Conservation (phyloP, 257 asterid genomes). For the Solanum chmielewskii region DNA sequence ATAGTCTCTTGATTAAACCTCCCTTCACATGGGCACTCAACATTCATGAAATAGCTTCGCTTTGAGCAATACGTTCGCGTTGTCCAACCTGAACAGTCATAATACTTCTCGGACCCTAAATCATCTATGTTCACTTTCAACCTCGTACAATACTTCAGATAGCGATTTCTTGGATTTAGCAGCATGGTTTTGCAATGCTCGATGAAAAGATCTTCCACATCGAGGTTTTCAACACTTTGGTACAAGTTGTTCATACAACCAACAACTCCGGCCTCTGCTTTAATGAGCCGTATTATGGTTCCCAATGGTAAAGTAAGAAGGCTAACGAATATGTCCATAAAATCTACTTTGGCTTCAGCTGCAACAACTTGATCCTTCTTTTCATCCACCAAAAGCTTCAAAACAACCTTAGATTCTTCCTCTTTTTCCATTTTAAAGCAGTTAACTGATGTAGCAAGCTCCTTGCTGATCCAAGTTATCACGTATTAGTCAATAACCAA, state of each 20-base stretch:
- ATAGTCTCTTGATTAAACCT: neutral
- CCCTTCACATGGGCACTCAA: neutral
- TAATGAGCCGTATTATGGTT: neutral
- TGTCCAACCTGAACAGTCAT: neutral
- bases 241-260: slow-evolving; percentile 4
- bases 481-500: neutral
- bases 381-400: neutral
- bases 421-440: neutral
- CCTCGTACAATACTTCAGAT: neutral
- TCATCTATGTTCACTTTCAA: neutral
- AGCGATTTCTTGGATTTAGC: neutral
- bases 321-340: neutral
- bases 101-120: neutral
- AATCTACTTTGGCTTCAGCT: neutral
- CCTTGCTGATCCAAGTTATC: neutral
- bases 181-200: neutral
- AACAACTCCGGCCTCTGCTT: neutral
- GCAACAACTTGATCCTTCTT: neutral
- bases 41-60: neutral
- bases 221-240: neutral
- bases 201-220: neutral
- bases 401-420: neutral
- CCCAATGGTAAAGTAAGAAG: neutral
- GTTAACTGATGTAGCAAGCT: neutral
- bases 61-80: neutral